Conservation (phyloP, 345 rosid genomes). For the Pistacia vera region DNA sequence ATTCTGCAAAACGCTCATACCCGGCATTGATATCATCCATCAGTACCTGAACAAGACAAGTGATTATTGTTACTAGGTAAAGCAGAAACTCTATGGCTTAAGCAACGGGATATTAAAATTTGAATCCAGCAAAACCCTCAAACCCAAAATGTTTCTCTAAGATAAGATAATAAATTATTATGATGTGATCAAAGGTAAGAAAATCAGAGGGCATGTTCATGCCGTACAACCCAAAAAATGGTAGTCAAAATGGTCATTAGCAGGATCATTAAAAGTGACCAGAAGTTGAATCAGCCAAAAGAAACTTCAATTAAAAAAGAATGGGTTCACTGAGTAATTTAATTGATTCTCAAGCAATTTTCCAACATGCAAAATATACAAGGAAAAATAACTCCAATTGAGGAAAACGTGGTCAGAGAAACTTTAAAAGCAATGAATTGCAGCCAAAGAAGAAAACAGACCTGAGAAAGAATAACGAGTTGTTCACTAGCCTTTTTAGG, state of each 20-base stretch:
- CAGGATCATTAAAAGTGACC: not conserved
- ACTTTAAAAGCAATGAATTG: not conserved
- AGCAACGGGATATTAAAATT: not conserved
- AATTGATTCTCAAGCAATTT: not conserved
- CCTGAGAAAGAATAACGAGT: slow-evolving; percentile 91
- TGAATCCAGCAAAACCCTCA: not conserved
- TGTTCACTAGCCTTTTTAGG: slow-evolving; percentile 76
- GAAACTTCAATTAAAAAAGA: too few relatives aligned
- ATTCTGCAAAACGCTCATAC: slow-evolving; percentile 83
- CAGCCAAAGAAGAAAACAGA: slow-evolving; percentile 25
- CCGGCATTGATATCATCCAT: slow-evolving; percentile 92
- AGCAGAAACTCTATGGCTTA: not conserved
- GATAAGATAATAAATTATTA: not conserved
- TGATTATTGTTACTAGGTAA: slow-evolving; percentile 17
- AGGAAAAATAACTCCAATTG: not conserved
- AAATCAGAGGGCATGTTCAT: not conserved
- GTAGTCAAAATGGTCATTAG: not conserved
- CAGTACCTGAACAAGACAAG: slow-evolving; percentile 62
- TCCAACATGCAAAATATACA: not conserved
- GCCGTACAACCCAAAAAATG: not conserved
- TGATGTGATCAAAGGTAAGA: not conserved
- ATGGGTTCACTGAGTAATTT: not conserved
- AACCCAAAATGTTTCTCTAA: not conserved
- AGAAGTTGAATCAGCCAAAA: not conserved
- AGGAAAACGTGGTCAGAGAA: too few relatives aligned